Evolutionary conservation across 768 basidiomycete genomes (phyloP).

Genomic region (Thelephora ganbajun): DNA sequence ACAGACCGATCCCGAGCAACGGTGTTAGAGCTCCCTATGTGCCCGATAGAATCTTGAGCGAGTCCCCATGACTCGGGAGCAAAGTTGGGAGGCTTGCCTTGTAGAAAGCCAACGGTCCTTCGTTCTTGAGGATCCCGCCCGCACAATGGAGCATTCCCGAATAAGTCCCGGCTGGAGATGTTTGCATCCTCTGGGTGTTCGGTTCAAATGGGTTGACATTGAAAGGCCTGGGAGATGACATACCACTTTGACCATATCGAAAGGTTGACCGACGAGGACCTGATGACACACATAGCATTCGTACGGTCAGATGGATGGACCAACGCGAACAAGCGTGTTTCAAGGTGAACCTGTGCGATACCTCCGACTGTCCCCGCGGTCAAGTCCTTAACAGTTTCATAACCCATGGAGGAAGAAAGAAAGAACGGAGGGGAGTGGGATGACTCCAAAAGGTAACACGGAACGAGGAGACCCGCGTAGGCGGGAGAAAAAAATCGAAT

Average conservation of each 20-base stretch:
- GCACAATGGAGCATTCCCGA: slow-evolving; percentile 81
- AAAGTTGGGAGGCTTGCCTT: slow-evolving; percentile 38
- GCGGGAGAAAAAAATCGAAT: slow-evolving; percentile 1
- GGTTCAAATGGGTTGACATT: background rate
- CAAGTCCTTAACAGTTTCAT: slow-evolving; percentile 51
- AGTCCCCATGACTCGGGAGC: slow-evolving; percentile 2
- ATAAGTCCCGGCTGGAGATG: slow-evolving; percentile 81
- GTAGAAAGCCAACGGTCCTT: slow-evolving; percentile 90
- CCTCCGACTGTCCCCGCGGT: slow-evolving; percentile 87
- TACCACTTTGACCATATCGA: slow-evolving; percentile 96
- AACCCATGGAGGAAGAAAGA: background rate
- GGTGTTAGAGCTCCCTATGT: slow-evolving; percentile 79
- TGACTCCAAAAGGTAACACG: slow-evolving; percentile 2
- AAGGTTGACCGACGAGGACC: slow-evolving; percentile 88
- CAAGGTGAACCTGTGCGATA: slow-evolving; percentile 54
- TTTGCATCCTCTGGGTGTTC: slow-evolving; percentile 74
- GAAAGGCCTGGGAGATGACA: slow-evolving; percentile 4
- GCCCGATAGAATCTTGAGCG: background rate
- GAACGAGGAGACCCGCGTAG: too few relatives aligned
- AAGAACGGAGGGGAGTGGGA: background rate
- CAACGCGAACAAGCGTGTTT: background rate
- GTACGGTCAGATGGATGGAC: slow-evolving; percentile 1
- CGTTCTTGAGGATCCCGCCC: slow-evolving; percentile 77
- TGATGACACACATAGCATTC: slow-evolving; percentile 15
- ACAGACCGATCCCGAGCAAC: slow-evolving; percentile 82